Evolutionary conservation across 805 yeast genomes (phyloP).

Genomic region (Candida lessepsii): DNA sequence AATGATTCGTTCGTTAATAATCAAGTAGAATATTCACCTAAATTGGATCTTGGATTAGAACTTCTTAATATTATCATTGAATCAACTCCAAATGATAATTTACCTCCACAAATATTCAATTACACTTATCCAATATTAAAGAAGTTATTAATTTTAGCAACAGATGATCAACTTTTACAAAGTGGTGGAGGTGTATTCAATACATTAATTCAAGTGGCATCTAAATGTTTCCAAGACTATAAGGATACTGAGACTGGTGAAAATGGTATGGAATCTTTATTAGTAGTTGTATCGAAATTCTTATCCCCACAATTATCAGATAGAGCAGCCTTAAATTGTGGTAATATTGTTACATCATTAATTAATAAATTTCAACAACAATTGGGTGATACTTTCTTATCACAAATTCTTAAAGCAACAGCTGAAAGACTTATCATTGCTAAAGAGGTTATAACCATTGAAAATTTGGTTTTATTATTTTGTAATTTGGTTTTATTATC

Average conservation of each 20-base stretch:
- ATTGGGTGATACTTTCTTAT: conserved; percentile 40
- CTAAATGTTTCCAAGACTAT: conserved; percentile 32
- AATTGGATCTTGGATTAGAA: conserved; percentile 57
- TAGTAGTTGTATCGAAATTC: conserved; percentile 65
- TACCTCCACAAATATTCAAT: conserved; percentile 42
- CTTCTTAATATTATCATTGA: conserved; percentile 51
- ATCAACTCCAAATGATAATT: conserved; percentile 21
- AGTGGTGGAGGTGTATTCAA: conserved; percentile 73
- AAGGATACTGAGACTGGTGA: conserved; percentile 30
- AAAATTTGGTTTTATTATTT: conserved; percentile 72
- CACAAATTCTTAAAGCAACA: conserved; percentile 70
- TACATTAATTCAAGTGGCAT: conserved; percentile 48
- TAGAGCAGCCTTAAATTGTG: conserved; percentile 79
- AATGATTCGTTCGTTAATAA: conserved; percentile 21
- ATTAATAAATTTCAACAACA: conserved; percentile 49
- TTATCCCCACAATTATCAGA: conserved; percentile 73
- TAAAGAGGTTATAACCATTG: conserved; percentile 68
- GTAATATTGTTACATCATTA: conserved; percentile 59
- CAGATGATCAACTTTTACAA: conserved; percentile 79
- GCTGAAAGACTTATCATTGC: conserved; percentile 65
- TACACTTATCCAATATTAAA: conserved; percentile 44
- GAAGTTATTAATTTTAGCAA: conserved; percentile 41
- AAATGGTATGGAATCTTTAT: conserved; percentile 54
- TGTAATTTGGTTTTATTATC: conserved; percentile 66
- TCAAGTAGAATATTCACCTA: conserved; percentile 55